Evolutionary conservation across 331 rosid species (phyloP).

Genomic region (Saraca asoca): DNA sequence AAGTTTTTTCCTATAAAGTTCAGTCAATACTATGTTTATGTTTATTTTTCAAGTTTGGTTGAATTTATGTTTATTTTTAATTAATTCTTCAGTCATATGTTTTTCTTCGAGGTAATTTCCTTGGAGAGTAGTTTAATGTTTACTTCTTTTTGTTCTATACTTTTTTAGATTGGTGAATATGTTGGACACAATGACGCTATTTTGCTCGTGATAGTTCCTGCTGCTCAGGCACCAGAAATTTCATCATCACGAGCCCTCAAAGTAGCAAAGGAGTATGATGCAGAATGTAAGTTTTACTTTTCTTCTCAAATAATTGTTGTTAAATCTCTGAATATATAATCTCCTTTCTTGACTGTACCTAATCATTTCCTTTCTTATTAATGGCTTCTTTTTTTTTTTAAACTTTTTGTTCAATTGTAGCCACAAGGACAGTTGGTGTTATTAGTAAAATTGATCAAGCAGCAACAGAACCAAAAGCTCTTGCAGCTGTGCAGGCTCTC

Average conservation of each 20-base stretch:
- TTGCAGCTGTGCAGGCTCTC: constrained; percentile 95
- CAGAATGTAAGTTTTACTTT: constrained; percentile 63
- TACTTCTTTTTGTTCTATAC: constrained; percentile 17
- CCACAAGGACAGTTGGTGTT: constrained; percentile 90
- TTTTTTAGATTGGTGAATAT: constrained; percentile 79
- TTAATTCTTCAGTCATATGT: constrained; percentile 19
- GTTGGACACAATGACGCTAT: constrained; percentile 90
- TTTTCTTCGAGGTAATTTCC: constrained; percentile 26
- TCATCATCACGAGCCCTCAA: constrained; percentile 84
- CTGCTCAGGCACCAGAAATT: constrained; percentile 87
- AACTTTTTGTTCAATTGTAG: constrained; percentile 44
- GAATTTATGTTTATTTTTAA: constrained; percentile 17
- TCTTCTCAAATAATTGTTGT: background rate
- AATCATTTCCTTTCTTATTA: background rate
- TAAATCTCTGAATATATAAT: constrained; percentile 3
- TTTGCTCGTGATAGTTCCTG: constrained; percentile 80
- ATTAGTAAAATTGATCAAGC: constrained; percentile 97
- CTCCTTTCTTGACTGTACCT: constrained; percentile 25
- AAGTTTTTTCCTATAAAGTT: constrained; percentile 21
- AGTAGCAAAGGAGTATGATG: constrained; percentile 81
- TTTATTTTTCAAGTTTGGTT: constrained; percentile 2
- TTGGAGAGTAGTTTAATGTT: constrained; percentile 32
- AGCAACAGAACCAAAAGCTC: constrained; percentile 80
- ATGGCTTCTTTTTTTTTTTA: constrained; percentile 3
- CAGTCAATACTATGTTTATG: background rate